Base-by-base conservation (phyloP, 805 yeast genomes). In the Yamadazyma ubonensis region DNA sequence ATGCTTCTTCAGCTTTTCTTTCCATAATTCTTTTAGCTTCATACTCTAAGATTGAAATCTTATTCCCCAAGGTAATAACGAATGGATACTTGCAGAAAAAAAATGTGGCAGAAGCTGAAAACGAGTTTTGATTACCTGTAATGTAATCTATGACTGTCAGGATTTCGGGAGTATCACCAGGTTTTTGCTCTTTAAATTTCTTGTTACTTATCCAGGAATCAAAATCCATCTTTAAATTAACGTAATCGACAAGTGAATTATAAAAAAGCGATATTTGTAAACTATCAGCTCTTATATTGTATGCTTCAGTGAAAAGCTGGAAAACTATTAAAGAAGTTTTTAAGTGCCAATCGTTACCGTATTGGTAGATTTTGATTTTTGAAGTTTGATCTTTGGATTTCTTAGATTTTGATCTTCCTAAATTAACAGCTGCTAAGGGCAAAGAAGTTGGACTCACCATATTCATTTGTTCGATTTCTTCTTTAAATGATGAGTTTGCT, bases 61-160 rank as follows among this genome's bases (percentile, higher is more conserved):
- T 91, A 1, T 88, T 75, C 0, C 95, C 96, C 43, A 91, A 60
- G 0, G 95, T 81, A 17, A 91, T 63, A 37, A 88, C 63, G 55
- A 86, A 89, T 1, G 97, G 96, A 49, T 73, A 89, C 47, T 85
- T 84, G 56, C 98, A 90, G 45, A 91, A 79, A 79, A 73, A 59
- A 76, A 78, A 54, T 48, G 59, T 47, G 10, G 60, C 57, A 6
- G 52, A 46, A 20, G 53, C 56, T n/a, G 48, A 46, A 21, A 47
- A 49, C 11, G 46, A 41, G 29, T 45, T 50, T 17, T 57, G 44
- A 4, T 68, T 54, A 0, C 79, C 79, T 42, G 73, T 71, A 16
- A 77, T 63, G 45, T 73, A 75, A 32, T 71, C 78, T 29, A 73
- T 61, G 1, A 73, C 75, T 2, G 70, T 49, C 41, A 64, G 68